Evolutionary conservation across 163 green algal genomes (phyloP).

Genomic region (Chlamydomonas reinhardtii): DNA sequence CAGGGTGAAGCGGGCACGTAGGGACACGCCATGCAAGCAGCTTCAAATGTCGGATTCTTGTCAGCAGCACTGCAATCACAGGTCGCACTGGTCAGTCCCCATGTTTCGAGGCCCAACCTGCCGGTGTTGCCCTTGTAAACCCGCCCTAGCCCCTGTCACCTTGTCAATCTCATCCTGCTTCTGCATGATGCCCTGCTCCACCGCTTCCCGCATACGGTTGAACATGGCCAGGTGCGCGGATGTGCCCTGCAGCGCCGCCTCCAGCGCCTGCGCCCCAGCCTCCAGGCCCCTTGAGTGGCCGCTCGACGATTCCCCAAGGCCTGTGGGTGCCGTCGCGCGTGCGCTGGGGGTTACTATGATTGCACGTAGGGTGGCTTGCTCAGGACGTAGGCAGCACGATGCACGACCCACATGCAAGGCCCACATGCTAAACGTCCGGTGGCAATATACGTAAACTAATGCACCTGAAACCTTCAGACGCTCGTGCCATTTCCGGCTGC

Average conservation of each 20-base stretch:
- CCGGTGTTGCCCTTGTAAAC: no score
- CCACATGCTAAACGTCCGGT: no score
- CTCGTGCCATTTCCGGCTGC: constrained; percentile 20
- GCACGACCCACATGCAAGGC: no score
- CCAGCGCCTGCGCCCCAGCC: constrained; percentile 1
- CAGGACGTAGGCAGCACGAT: no score
- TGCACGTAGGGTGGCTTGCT: no score
- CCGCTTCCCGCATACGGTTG: not conserved
- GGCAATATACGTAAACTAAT: no score
- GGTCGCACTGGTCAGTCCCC: no score
- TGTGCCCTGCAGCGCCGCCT: not conserved
- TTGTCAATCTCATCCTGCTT: constrained; percentile 36
- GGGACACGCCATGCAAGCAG: not conserved
- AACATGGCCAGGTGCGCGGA: not conserved
- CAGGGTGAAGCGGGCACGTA: not conserved
- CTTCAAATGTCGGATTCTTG: no score
- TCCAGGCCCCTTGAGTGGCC: not conserved
- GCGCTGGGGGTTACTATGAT: no score
- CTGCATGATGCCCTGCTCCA: constrained; percentile 10
- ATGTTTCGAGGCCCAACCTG: no score
- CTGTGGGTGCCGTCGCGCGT: not conserved
- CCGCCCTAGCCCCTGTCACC: not conserved
- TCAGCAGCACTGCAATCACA: no score
- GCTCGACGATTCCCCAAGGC: no score
- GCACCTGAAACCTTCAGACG: not conserved